Base-by-base conservation (phyloP, 352 stramenopile genomes). In the Globisporangium okanoganense region DNA sequence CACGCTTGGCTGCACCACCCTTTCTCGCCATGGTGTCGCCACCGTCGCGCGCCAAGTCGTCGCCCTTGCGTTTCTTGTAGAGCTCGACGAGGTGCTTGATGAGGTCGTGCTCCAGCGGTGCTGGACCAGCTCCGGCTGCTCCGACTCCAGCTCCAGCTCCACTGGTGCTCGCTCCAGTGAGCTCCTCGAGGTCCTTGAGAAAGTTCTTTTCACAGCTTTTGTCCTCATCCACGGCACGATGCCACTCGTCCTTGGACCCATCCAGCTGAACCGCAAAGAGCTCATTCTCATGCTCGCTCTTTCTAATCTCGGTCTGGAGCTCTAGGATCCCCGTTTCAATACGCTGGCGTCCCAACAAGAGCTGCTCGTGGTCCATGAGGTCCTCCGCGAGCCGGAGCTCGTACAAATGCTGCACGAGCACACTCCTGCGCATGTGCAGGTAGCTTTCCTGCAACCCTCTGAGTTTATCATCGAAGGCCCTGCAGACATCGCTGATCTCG, bases 381-480 rank as follows among this genome's bases (percentile, higher is more conserved):
- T 78, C 69, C 18, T 80, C 67, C 4, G 64, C 73, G 16, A 96
- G 76, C 13, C 86, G 77, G 9, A 86, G 62, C 33, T 79, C 63
- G 59, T 95, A 95, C 22, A 90, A 55, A 44, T 94, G 77, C 70
- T 95, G 87, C 29, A 79, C 72, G 12, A 88, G 58, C 24, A 85
- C 67, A 29, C 59, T 67, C 14, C 71, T 71, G 6, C 77, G 72
- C 47, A 90, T 78, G 2, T 61, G 58, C 47, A 85, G 60, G 57
- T 92, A 94, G 10, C 71, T 61, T n/a, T 90, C 67, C 13, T 73
- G 70, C 27, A 96, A 54, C 6, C 59, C 69, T 9, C 76, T 70
- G 3, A 98, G 61, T 54, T 85, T 87, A 20, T 98, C 87, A 65
- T 97, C 91, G 52, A 97, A 97, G 0, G 56, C 71, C 27, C 74